Evolutionary conservation across 169 alveolate species (phyloP).

Genomic region (Plasmodium vivax): DNA sequence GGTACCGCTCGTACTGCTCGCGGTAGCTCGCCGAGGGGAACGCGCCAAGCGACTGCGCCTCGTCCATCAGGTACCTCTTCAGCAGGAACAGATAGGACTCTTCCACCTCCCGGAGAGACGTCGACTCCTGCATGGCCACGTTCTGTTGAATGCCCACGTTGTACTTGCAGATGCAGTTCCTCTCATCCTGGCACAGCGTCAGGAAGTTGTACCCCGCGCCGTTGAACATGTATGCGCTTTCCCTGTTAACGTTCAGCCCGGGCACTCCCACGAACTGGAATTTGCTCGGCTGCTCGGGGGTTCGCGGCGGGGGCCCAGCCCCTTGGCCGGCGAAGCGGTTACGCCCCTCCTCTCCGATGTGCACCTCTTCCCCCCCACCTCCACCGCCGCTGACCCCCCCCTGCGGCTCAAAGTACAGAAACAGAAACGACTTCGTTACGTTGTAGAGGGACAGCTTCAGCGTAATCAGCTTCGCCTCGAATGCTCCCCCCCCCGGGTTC

Average conservation of each 20-base stretch:
- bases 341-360: too few relatives aligned
- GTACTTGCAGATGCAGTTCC: slow-evolving; percentile 31
- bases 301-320: neutral
- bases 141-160: slow-evolving; percentile 20
- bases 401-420: slow-evolving; percentile 50
- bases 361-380: neutral
- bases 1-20: neutral
- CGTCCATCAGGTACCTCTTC: slow-evolving; percentile 23
- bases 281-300: neutral
- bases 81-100: slow-evolving; percentile 45
- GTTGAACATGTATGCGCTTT: slow-evolving; percentile 4
- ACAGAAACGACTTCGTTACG: slow-evolving; percentile 21
- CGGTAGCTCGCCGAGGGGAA: neutral
- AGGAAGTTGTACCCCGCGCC: slow-evolving; percentile 45
- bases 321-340: neutral
- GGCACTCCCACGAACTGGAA: slow-evolving; percentile 17
- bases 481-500: neutral
- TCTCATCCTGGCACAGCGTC: slow-evolving; percentile 33
- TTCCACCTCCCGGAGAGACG: slow-evolving; percentile 54
- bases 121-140: neutral
- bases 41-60: neutral
- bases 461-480: slow-evolving; percentile 56
- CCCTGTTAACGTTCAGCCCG: slow-evolving; percentile 26
- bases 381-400: neutral
- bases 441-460: slow-evolving; percentile 44